These are phyloP conservation scores for Apiospora malaysiana DNA, from an alignment of 2,329 filamentous ascomycete species.

Conservation along the genomic window DNA sequence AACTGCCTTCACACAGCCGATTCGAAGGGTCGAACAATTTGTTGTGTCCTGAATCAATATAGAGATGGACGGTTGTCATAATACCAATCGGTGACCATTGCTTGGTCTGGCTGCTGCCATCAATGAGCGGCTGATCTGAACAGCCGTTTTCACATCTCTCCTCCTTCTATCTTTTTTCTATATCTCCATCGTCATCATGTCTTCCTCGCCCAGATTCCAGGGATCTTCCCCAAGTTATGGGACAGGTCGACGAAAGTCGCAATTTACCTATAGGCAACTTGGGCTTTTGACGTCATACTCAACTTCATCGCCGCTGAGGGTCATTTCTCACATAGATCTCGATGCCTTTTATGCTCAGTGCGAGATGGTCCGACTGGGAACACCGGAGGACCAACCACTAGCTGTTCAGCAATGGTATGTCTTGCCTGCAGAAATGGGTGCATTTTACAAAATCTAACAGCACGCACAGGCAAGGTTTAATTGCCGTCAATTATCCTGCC, in stretches of 20 bases:
- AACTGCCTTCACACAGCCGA: background rate
- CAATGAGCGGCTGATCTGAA: background rate
- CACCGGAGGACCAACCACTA: constrained; percentile 77
- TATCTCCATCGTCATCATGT: background rate
- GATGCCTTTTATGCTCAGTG: constrained; percentile 98
- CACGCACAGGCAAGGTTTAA: constrained; percentile 76
- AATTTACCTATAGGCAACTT: constrained; percentile 21
- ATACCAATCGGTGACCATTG: background rate
- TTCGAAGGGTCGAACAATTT: background rate
- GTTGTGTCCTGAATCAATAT: background rate
- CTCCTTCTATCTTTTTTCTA: background rate
- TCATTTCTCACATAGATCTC: constrained; percentile 61
- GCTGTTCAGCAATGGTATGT: constrained; percentile 89
- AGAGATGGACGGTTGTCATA: background rate
- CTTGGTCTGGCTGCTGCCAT: background rate
- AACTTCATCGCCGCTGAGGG: constrained; percentile 20
- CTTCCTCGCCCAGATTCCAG: constrained; percentile 10
- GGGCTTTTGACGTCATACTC: constrained; percentile 22
- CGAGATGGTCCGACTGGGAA: constrained; percentile 84
- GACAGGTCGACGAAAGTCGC: background rate
- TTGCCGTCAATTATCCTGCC: constrained; percentile 95
- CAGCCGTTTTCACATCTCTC: background rate
- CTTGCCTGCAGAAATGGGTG: background rate
- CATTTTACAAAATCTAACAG: background rate
- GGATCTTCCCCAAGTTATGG: constrained; percentile 16